Percentiles rank a stretch among this genome's conserved stretches.
phyloP scores from a whole-genome alignment of 352 stramenopile species.

The Globisporangium irregulare region DNA sequence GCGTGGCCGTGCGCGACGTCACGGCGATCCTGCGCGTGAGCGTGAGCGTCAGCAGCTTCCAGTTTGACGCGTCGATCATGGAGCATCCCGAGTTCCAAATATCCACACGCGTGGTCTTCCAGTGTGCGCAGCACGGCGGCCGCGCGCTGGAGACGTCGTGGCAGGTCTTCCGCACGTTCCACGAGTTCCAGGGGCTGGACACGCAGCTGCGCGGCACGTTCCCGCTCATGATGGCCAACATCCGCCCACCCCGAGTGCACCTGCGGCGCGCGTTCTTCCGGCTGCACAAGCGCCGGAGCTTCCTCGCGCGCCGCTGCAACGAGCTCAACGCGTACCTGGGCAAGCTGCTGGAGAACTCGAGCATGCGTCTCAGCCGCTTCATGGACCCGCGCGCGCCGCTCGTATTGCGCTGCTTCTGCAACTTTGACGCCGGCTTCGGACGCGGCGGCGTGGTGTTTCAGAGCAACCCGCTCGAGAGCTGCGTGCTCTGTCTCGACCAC shows the following conservation, averaged over 20 bases:
- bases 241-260: slow-evolving; percentile 47
- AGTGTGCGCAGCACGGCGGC: slow-evolving; percentile 51
- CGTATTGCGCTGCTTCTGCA: slow-evolving; percentile 76
- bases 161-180: slow-evolving; percentile 63
- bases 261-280: slow-evolving; percentile 57
- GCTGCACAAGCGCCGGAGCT: slow-evolving; percentile 48
- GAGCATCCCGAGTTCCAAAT: slow-evolving; percentile 75
- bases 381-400: slow-evolving; percentile 66
- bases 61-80: slow-evolving; percentile 78
- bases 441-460: slow-evolving; percentile 32
- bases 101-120: slow-evolving; percentile 57
- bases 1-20: slow-evolving; percentile 52
- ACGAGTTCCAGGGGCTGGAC: slow-evolving; percentile 76
- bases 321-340: slow-evolving; percentile 72
- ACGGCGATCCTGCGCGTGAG: slow-evolving; percentile 58
- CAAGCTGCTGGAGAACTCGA: slow-evolving; percentile 31
- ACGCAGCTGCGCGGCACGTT: slow-evolving; percentile 62
- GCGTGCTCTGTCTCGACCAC: slow-evolving; percentile 55
- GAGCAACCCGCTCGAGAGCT: slow-evolving; percentile 42
- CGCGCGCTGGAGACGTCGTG: slow-evolving; percentile 57
- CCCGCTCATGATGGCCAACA: slow-evolving; percentile 56
- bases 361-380: slow-evolving; percentile 69
- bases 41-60: slow-evolving; percentile 57
- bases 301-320: slow-evolving; percentile 50
- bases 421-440: slow-evolving; percentile 72